phyloP scores from a whole-genome alignment of 345 rosid genomes.

The Eucalyptus fibrosa region DNA sequence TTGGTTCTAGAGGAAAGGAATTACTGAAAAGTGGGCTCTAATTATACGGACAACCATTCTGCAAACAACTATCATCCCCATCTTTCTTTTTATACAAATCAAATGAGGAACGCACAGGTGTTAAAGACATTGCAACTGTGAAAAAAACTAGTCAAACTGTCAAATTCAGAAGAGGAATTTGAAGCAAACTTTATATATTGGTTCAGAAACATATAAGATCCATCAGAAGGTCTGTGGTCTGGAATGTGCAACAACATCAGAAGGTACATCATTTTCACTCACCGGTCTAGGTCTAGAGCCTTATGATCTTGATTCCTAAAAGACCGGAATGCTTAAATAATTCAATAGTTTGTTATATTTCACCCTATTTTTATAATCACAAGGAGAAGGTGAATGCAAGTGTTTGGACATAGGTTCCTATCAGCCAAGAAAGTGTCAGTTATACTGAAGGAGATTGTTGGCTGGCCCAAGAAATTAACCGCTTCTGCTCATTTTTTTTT shows the following conservation, averaged over 20 bases:
- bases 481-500: neutral
- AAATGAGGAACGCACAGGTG: neutral
- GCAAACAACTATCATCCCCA: neutral
- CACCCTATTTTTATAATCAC: neutral
- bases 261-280: neutral
- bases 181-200: neutral
- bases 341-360: neutral
- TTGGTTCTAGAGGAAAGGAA: neutral
- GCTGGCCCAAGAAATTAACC: neutral
- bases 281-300: neutral
- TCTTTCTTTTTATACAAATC: neutral
- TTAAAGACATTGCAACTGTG: neutral
- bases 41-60: neutral
- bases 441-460: neutral
- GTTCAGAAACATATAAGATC: neutral
- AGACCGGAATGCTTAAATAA: neutral
- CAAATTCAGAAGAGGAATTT: neutral
- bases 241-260: neutral
- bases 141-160: neutral
- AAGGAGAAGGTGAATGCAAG: neutral
- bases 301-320: neutral
- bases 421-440: neutral
- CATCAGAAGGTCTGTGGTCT: neutral
- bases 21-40: neutral
- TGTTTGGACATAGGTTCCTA: neutral